Evolutionary conservation across 1,284 basidiomycete species (phyloP).

Genomic region (Pisolithus thermaeus): DNA sequence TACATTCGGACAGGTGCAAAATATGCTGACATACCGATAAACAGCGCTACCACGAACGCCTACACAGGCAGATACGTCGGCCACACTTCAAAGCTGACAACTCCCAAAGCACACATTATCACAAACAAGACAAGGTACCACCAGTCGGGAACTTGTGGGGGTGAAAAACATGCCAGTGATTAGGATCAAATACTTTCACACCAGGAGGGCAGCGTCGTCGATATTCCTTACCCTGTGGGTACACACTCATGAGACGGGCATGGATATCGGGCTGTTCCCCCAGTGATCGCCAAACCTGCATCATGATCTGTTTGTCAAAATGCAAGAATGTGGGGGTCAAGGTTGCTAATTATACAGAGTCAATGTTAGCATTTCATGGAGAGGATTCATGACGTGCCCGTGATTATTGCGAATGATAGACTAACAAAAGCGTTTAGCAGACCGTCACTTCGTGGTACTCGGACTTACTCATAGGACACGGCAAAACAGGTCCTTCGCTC

Average conservation of each 20-base stretch:
- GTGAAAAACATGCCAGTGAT: no score
- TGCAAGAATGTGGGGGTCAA: no score
- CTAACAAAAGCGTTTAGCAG: constrained; percentile 9
- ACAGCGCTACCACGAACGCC: constrained; percentile 39
- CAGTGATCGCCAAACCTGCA: no score
- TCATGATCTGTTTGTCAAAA: no score
- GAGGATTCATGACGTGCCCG: constrained; percentile 23
- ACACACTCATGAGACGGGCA: no score
- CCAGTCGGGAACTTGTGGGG: constrained; percentile 24
- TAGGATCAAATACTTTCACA: neutral
- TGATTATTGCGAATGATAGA: constrained; percentile 57
- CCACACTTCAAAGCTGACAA: constrained; percentile 57
- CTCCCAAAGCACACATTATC: constrained; percentile 44
- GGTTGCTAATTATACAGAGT: no score
- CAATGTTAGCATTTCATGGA: neutral
- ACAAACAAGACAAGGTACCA: constrained; percentile 29
- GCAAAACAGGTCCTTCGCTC: constrained; percentile 42
- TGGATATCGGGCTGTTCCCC: no score
- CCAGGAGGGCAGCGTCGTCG: neutral
- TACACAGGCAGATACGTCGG: constrained; percentile 52
- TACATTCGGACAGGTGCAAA: neutral
- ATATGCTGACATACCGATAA: constrained; percentile 28
- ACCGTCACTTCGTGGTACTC: neutral
- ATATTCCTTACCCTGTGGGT: no score
- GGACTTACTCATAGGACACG: constrained; percentile 40